Evolutionary conservation across 1,284 basidiomycete genomes (phyloP), one percentile per base, ranked within the genome.

Genomic region (Fomitiporia mediterranea): DNA sequence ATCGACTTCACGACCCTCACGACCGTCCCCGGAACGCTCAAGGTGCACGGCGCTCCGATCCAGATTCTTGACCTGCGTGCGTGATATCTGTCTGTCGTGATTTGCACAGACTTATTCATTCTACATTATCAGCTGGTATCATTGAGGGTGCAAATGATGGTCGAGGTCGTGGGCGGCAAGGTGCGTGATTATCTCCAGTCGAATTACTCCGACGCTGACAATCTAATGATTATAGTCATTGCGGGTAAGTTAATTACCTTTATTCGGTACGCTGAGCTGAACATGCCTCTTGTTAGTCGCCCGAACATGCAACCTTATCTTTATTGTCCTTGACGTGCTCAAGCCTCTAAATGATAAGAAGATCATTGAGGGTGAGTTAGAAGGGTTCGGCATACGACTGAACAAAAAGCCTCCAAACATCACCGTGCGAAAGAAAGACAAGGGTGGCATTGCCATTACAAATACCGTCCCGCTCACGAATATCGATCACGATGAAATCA

Each of bases 81-180:
- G 88, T 76, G 5, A 34, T 17, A 27, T 17, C 7, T 34, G 47
- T 32, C 6, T 28, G 28, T 30, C 11, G n/a, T 9, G 30, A 28
- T 6, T 15, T 7, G 25, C 25, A 30, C 11, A 28, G 15, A 46
- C 17, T 8, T 21, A 53, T 25, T 48, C 51, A 37, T 27, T 49
- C 63, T 51, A n/a, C n/a, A n/a, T n/a, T n/a, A n/a, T 47, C 59
- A 92, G 89, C 93, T 61, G 96, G 96, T 80, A 99, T 99, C 63
- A 99, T 99, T 62, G 97, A 99, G 72, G 97, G 97, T 64, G 97
- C 97, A 32, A 96, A 96, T 69, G 97, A 99, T 67, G 96, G 96
- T 61, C 89, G 94, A 72, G 97, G 97, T 74, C 81, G 97, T 79
- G 97, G 97, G 80, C 84, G 92, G 65, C 97, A 99, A 81, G 96